Base-by-base conservation (phyloP, 306 rosid genomes). In the Quercus ilex region DNA sequence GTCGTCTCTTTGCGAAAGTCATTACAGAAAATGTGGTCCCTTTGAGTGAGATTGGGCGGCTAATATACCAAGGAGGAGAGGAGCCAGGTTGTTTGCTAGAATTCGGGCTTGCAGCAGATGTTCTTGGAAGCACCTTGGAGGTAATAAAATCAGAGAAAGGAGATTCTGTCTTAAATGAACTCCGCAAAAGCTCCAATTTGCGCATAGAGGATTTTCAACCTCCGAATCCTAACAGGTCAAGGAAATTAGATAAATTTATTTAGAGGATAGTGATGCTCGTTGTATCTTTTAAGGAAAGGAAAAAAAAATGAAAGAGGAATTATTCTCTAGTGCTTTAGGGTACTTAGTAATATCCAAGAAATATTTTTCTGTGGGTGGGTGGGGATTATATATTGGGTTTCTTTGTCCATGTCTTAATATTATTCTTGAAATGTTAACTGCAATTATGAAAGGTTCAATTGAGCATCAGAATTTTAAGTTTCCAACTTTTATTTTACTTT, bases 21-120 rank as follows among this genome's bases (percentile, higher is more conserved):
- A 77, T 95, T 55, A 70, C 81, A 56, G 94, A 89, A 87, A 81
- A 83, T 80, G 81, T 89, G 76, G 79, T 85, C 78, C 33, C 92
- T 53, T 73, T 95, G 81, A 70, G 83, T 18, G 94, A 92, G 77
- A 89, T 95, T 13, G 99, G 89, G 64, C 59, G 5, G 55, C 56
- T 90, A 81, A 83, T 92, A 80, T 76, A 31, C 43, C 78, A 85
- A 41, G 98, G 98, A 20, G 99, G 99, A 68, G 96, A 91, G 83
- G 88, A 84, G 82, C 91, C 92, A 11, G 96, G 97, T 18, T 71
- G 38, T 67, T 98, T 95, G 71, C 74, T 79, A 26, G 67, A 89
- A 77, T 59, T 2, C 5, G 98, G 98, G 79, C 90, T 95, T 72
- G 97, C 98, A 30, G 97, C 83, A 15, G 90, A 95, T 74, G 92